Conservation (phyloP, 2,329 filamentous ascomycete genomes). For the Sporothrix sp. region DNA sequence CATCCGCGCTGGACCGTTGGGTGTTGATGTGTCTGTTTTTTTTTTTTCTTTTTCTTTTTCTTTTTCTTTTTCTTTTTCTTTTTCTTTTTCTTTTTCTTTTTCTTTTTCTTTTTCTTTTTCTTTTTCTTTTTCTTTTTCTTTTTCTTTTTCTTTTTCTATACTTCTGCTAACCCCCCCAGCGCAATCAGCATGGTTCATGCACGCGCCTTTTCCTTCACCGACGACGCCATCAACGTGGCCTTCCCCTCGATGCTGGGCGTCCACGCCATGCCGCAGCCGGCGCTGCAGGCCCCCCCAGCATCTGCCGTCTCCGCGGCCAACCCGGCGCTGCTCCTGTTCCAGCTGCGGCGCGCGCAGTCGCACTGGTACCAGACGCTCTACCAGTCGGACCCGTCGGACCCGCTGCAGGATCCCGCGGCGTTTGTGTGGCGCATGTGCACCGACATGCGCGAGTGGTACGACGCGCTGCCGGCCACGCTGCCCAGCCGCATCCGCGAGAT, state of each 20-base stretch:
- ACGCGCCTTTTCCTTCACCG: constrained; percentile 84
- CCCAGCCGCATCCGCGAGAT: constrained; percentile 59
- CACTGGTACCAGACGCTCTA: constrained; percentile 84
- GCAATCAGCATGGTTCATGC: constrained; percentile 83
- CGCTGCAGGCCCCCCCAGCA: background rate
- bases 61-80: no score
- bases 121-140: no score
- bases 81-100: no score
- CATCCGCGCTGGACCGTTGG: no score
- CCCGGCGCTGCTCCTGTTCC: constrained; percentile 68
- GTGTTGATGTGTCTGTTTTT: no score
- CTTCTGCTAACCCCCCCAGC: no score
- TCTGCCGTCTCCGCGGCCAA: constrained; percentile 46
- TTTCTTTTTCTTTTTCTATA: no score
- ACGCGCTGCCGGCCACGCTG: constrained; percentile 58
- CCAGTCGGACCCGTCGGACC: constrained; percentile 57
- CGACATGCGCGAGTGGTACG: constrained; percentile 71
- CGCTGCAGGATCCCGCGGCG: constrained; percentile 56
- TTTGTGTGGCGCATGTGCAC: constrained; percentile 70
- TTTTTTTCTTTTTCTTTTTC: no score
- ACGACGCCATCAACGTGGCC: constrained; percentile 75
- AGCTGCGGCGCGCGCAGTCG: constrained; percentile 76
- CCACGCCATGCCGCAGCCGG: background rate
- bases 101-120: no score
- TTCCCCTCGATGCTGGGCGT: constrained; percentile 46